Evolutionary conservation across 805 yeast genomes (phyloP).

Genomic region (Schizosaccharomyces pombe): DNA sequence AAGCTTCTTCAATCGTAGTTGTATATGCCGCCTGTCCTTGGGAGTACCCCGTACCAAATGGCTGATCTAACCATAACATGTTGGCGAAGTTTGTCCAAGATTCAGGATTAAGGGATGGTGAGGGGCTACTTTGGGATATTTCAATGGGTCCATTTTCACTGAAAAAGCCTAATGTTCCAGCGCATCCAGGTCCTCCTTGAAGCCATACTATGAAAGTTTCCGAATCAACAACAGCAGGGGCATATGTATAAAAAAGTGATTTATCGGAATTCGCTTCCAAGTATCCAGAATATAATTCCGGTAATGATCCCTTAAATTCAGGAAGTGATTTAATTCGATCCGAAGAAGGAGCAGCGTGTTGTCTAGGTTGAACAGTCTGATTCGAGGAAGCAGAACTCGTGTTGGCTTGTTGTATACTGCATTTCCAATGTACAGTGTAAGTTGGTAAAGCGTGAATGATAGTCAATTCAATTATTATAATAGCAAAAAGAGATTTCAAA

Average conservation of each 20-base stretch:
- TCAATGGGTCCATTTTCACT: constrained; percentile 71
- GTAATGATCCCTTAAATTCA: background rate
- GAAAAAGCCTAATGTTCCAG: constrained; percentile 65
- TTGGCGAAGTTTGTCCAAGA: constrained; percentile 74
- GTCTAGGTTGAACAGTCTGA: background rate
- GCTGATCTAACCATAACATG: constrained; percentile 79
- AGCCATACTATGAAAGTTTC: constrained; percentile 77
- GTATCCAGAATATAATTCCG: background rate
- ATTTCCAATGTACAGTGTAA: too few species aligned
- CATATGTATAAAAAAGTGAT: constrained; percentile 43
- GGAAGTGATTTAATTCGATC: constrained; percentile 1
- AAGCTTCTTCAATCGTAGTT: constrained; percentile 36
- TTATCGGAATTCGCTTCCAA: background rate
- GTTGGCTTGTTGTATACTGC: too few species aligned
- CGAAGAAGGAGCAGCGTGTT: background rate
- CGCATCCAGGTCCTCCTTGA: constrained; percentile 91
- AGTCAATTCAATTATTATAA: too few species aligned
- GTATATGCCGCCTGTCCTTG: constrained; percentile 30
- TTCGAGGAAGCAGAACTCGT: background rate
- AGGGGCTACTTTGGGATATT: constrained; percentile 25
- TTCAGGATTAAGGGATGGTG: constrained; percentile 32
- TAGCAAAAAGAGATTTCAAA: too few species aligned
- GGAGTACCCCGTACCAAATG: constrained; percentile 76
- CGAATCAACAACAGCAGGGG: constrained; percentile 65
- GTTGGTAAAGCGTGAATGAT: too few species aligned